Evolutionary conservation across 495 filamentous ascomycete species (phyloP).

Genomic region (Arthonia radiata): DNA sequence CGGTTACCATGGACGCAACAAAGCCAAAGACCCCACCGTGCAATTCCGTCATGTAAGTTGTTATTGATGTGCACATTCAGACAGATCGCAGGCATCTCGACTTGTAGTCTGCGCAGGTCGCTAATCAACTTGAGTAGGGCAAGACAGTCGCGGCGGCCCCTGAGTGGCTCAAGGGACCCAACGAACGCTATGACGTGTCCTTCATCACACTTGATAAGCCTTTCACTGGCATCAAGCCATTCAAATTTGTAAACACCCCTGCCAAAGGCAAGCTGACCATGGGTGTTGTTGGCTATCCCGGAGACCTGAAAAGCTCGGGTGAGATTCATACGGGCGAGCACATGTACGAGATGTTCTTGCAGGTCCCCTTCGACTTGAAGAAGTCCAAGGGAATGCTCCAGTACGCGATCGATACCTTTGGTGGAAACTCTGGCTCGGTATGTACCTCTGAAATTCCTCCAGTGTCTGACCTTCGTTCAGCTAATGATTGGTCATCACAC

Average conservation of each 20-base stretch:
- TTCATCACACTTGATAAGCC: conserved; percentile 16
- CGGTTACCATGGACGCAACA: conserved; percentile 13
- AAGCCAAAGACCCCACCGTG: conserved; percentile 10
- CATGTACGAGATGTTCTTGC: conserved; percentile 17
- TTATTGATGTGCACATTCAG: no score
- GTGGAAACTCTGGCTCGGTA: conserved; percentile 7
- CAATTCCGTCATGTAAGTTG: conserved; percentile 13
- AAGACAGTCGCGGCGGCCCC: conserved; percentile 14
- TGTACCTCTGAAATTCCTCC: not conserved
- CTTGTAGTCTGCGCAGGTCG: no score
- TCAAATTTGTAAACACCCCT: conserved; percentile 12
- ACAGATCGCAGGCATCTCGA: no score
- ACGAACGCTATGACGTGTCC: conserved; percentile 13
- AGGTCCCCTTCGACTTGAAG: conserved; percentile 9
- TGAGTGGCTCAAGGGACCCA: conserved; percentile 13
- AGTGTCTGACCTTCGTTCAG: conserved; percentile 5
- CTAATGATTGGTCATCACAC: conserved; percentile 15
- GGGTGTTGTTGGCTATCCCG: conserved; percentile 21
- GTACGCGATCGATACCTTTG: conserved; percentile 16
- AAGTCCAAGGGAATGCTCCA: conserved; percentile 11
- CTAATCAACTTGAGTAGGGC: no score
- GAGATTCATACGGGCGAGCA: conserved; percentile 16
- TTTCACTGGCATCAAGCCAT: conserved; percentile 13
- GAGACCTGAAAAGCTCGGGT: conserved; percentile 9
- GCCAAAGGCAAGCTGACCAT: conserved; percentile 8